Conservation (phyloP, 2,329 filamentous ascomycete genomes). For the Chrysosporium keratinophilum region DNA sequence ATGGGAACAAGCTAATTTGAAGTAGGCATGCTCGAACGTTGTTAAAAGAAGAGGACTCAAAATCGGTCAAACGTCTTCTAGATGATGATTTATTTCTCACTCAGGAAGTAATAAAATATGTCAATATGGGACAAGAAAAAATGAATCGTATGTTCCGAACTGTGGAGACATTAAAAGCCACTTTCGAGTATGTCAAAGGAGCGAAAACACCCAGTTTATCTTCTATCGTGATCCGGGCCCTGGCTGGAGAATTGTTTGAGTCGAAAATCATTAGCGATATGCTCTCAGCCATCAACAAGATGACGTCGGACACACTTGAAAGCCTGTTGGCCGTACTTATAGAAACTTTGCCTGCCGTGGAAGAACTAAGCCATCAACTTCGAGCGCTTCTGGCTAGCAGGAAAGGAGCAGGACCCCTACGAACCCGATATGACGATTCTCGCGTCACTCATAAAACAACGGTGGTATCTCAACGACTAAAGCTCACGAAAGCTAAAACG, state of each 20-base stretch:
- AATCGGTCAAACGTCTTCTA: conserved; percentile 38
- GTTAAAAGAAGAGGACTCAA: conserved; percentile 28
- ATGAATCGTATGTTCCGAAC: conserved; percentile 31
- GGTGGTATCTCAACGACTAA: conserved; percentile 50
- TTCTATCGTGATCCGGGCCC: conserved; percentile 31
- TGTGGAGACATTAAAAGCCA: conserved; percentile 22
- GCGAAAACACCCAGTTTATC: conserved; percentile 25
- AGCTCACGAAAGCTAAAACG: conserved; percentile 48
- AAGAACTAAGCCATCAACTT: conserved; percentile 39
- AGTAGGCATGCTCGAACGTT: conserved; percentile 34
- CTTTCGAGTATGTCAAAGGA: conserved; percentile 24
- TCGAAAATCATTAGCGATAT: conserved; percentile 45
- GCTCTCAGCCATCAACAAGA: conserved; percentile 43
- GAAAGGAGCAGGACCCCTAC: conserved; percentile 44
- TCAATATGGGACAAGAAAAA: conserved; percentile 33
- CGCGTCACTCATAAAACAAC: conserved; percentile 47
- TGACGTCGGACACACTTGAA: conserved; percentile 42
- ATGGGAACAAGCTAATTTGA: conserved; percentile 14
- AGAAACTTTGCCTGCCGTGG: conserved; percentile 29
- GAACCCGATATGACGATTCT: conserved; percentile 65
- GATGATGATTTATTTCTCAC: conserved; percentile 42
- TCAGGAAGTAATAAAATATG: conserved; percentile 29
- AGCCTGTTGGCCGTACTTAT: conserved; percentile 33
- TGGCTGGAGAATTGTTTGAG: conserved; percentile 44
- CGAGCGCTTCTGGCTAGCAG: conserved; percentile 39